A percentile compares a stretch with the other conserved stretches of the same genome.
Conservation (phyloP, 306 rosid genomes). For the Sicyos edulis region DNA sequence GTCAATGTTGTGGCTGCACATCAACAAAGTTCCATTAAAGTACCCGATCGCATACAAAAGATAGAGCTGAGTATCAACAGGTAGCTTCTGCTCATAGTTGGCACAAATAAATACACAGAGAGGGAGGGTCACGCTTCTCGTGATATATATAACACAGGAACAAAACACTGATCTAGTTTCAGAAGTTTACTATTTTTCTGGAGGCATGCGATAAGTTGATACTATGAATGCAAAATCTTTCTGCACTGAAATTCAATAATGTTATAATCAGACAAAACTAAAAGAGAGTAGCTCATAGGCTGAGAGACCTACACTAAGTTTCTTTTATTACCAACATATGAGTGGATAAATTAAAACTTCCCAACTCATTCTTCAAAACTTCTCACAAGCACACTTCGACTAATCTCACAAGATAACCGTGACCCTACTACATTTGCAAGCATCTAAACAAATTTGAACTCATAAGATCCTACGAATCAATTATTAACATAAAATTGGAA, state of each 20-base stretch:
- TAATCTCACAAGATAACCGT: too few species aligned
- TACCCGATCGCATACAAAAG: background rate
- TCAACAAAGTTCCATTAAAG: slow-evolving; percentile 10
- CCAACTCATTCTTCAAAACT: background rate
- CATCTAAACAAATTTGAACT: background rate
- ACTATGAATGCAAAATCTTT: background rate
- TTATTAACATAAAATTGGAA: background rate
- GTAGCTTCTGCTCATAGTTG: slow-evolving; percentile 14
- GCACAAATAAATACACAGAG: background rate
- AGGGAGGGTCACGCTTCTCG: background rate
- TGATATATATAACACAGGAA: background rate
- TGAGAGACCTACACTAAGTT: background rate
- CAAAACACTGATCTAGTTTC: background rate
- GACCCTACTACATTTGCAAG: too few species aligned
- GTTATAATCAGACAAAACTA: background rate
- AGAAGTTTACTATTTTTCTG: slow-evolving; percentile 1
- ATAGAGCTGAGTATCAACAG: background rate
- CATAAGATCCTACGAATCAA: background rate
- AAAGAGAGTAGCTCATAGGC: slow-evolving; percentile 5
- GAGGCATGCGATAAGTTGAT: slow-evolving; percentile 8
- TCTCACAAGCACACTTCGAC: background rate
- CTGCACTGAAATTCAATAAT: background rate
- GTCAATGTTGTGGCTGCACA: slow-evolving; percentile 90
- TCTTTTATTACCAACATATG: slow-evolving; percentile 7
- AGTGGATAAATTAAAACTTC: background rate